phyloP scores from a whole-genome alignment of 257 asterid genomes.

The Gynochthodes officinalis region DNA sequence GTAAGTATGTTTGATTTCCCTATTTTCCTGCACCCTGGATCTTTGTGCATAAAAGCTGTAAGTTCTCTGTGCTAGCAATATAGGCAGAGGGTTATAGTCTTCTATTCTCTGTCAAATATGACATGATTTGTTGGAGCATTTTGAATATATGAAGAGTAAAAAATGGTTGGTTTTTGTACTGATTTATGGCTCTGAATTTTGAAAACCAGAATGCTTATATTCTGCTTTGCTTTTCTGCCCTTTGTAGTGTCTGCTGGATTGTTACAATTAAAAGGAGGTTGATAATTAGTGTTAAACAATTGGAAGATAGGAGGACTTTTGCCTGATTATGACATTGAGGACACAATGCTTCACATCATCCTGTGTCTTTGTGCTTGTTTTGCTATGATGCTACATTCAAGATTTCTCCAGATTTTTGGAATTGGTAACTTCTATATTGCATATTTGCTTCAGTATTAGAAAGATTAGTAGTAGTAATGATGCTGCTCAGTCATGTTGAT shows the following conservation, averaged over 20 bases:
- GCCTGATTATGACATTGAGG: neutral
- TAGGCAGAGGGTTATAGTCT: neutral
- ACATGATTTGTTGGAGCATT: neutral
- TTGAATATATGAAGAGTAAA: neutral
- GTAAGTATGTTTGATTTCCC: neutral
- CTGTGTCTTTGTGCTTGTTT: neutral
- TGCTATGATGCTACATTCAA: neutral
- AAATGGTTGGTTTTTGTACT: neutral
- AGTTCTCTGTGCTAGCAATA: neutral
- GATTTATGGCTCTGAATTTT: neutral
- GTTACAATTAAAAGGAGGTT: neutral
- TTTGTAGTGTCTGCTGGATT: neutral
- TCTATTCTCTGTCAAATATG: neutral
- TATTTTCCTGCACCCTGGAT: neutral
- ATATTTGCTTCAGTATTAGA: neutral
- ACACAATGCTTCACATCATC: neutral
- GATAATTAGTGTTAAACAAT: neutral
- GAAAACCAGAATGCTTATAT: neutral
- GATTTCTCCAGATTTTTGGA: neutral
- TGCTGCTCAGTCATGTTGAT: neutral
- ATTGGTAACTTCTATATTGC: neutral
- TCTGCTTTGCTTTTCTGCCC: neutral
- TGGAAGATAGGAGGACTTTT: neutral
- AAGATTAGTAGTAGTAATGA: neutral
- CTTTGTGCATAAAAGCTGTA: neutral